These are phyloP conservation scores for Boletus sp. DNA, from an alignment of 768 basidiomycete genomes.

Conservation along the genomic window DNA sequence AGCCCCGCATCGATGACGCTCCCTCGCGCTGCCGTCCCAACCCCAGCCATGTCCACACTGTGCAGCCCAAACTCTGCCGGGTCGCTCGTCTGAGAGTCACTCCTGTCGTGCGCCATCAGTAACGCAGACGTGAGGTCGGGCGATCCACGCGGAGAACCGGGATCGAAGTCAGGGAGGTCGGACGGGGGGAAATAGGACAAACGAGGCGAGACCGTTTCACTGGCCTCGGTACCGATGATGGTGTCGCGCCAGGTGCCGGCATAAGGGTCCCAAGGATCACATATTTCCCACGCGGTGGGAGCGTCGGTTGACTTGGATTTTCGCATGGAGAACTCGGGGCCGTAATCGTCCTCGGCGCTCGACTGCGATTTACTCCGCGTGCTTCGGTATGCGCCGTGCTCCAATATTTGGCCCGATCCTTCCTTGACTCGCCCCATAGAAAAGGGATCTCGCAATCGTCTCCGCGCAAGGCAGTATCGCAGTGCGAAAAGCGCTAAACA, in stretches of 20 bases:
- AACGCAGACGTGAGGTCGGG: conserved; percentile 31
- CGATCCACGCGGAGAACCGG: conserved; percentile 23
- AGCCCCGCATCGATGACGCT: conserved; percentile 23
- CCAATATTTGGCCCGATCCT: conserved; percentile 10
- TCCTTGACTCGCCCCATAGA: conserved; percentile 13
- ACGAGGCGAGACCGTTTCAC: conserved; percentile 5
- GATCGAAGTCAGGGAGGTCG: not conserved
- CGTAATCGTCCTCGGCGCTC: conserved; percentile 14
- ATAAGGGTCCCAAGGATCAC: conserved; percentile 25
- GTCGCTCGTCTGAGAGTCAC: conserved; percentile 14
- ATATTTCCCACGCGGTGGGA: conserved; percentile 4
- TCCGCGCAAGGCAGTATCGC: conserved; percentile 48
- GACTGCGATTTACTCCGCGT: conserved; percentile 28
- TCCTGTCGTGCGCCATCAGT: conserved; percentile 30
- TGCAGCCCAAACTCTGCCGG: conserved; percentile 20
- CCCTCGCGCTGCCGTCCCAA: conserved; percentile 41
- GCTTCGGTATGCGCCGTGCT: conserved; percentile 35
- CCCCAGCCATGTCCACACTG: conserved; percentile 40
- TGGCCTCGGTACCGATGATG: conserved; percentile 26
- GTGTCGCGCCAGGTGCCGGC: conserved; percentile 28
- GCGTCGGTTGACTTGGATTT: not conserved
- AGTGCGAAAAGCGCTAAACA: conserved; percentile 52
- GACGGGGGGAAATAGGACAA: conserved; percentile 12
- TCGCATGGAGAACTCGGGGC: conserved; percentile 11
- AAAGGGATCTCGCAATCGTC: conserved; percentile 28